A percentile compares a stretch with the other conserved stretches of the same genome.
These are phyloP conservation scores for Aspergillus leporis DNA, from an alignment of 495 filamentous ascomycete species.

Conservation along the genomic window DNA sequence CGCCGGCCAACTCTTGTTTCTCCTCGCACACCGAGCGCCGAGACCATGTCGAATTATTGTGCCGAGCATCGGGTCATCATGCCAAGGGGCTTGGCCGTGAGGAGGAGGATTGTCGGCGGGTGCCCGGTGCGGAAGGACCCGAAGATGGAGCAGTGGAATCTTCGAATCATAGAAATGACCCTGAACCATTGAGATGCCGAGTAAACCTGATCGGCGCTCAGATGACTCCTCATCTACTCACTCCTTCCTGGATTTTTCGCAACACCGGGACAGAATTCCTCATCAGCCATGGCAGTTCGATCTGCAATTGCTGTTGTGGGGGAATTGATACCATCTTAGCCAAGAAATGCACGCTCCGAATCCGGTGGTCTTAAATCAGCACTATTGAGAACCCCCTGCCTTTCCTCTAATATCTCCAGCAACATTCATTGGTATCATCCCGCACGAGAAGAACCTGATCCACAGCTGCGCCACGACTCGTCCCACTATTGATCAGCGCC, in stretches of 20 bases:
- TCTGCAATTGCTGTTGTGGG: not conserved
- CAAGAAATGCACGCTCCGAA: not conserved
- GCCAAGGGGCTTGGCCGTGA: constrained; percentile 9
- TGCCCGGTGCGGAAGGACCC: not conserved
- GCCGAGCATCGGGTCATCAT: constrained; percentile 5
- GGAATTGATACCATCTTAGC: not conserved
- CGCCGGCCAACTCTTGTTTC: not conserved
- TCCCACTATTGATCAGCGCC: not conserved
- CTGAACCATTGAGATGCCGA: not conserved
- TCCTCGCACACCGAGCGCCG: not conserved
- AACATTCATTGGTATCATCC: not conserved
- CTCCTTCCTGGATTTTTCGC: not conserved
- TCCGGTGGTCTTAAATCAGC: not conserved
- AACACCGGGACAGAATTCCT: not conserved
- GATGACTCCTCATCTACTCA: not conserved
- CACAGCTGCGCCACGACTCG: constrained; percentile 1
- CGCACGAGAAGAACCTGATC: not conserved
- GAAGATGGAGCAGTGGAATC: not conserved
- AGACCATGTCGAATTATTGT: not conserved
- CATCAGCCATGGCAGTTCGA: not conserved
- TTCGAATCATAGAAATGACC: not conserved
- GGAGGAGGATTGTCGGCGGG: not conserved
- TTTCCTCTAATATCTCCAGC: not conserved
- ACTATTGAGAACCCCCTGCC: not conserved
- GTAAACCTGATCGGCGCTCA: not conserved